Base-by-base conservation (phyloP, 2,329 filamentous ascomycete species). In the Colletotrichum eleusines region DNA sequence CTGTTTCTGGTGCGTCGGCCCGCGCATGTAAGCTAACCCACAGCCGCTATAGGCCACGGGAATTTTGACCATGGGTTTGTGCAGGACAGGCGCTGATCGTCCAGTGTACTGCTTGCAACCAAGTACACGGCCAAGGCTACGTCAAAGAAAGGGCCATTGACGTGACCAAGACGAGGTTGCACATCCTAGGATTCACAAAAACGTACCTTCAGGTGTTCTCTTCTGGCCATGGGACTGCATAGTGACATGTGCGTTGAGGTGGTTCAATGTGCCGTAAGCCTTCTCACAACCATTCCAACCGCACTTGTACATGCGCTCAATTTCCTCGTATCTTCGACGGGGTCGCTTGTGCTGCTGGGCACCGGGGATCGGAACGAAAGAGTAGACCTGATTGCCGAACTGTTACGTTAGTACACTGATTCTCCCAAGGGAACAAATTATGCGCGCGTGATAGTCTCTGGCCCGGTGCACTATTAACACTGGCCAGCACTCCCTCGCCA, bases 301-400 rank as follows among this genome's bases (percentile, higher is more conserved):
- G 79, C 96, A 99, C 83, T 98, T 98, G 86, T 99, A 98, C 96
- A 99, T 98, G 79, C 96, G 91, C 85, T 99, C 96, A 76, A 99
- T 99, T 80, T 99, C 96, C 82, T 99, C 96, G 77, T 98, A 99
- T 64, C 96, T 90, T 77, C 96, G 88, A 74, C 96, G 90, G 16
- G 96, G 96, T 69, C 96, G 90, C 85, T 99, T 99, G 81, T 98
- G 95, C 80, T 99, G 96, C 80, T 98, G 95, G 16, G 95, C 94
- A 74, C 96, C 96, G 2, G 96, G 96, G 77, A 98, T 98, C 0
- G 96, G 95, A 40, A 98, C 96, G 78, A 99, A 98, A 0, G 95
- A 98, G 80, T 98, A 98, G 50, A 99, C 95, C 88, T 98, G 88
- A 33, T 72, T 66, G 26, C 71, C 71, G 42, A 73, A 73, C 72